Base-by-base conservation (phyloP, 768 basidiomycete species). In the Holtermanniella nyarrowii region DNA sequence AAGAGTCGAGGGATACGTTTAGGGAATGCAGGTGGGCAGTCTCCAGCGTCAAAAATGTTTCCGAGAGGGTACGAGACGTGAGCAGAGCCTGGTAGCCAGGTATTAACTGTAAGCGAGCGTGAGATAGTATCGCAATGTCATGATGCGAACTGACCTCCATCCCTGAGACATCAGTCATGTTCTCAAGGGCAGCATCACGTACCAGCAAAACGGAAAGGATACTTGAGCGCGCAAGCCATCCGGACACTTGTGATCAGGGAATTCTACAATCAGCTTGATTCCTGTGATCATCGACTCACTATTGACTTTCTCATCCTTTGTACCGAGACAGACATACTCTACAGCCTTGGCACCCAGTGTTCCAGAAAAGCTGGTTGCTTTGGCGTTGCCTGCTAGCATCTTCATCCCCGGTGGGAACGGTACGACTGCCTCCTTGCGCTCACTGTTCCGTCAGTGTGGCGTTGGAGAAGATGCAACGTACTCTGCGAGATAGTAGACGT, bases 351-450 rank as follows among this genome's bases (percentile, higher is more conserved):
- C 47, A 11, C 43, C 47, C 24, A 54, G 49, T 24, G 44, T 45
- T 3, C 31, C 47, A 46, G 60, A 46, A 21, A 49, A 50, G 3
- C 52, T 58, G 2, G 41, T 54, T 23, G 53, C 10, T 5, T 48
- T 42, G 3, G 61, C 52, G 44, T 63, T 48, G 4, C 66, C 66
- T 5, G 63, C 61, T 5, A 62, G 5, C 61, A 65, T 61, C 27
- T 57, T 41, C 44, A 65, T 61, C 5, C 63, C 63, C 18, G 50
- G 46, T 1, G 63, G 63, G 50, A 65, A 65, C 22, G 59, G 58
- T 23, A 55, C 52, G 22, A 65, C 49, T 4, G 48, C 31, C 21
- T 57, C 62, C 27, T 55, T 51, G 20, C 31, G 7, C 31, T 37
- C 31, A 16, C 31, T 37, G 31, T 7, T 37, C 31, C 10, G 16